Percentiles rank a stretch among this genome's conserved stretches.
phyloP scores from a whole-genome alignment of 805 yeast genomes.

The Candida coquimbonensis region DNA sequence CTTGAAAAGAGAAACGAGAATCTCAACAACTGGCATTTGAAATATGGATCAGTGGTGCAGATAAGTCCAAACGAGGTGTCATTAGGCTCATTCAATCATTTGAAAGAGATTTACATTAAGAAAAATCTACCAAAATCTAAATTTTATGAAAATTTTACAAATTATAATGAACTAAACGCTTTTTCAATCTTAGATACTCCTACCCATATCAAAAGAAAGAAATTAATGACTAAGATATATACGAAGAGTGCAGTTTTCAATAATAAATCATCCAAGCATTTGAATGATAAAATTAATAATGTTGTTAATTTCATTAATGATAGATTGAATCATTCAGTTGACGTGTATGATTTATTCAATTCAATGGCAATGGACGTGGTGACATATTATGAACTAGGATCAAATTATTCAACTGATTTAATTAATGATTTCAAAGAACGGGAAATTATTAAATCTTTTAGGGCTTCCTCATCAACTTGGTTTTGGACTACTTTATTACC shows the following conservation, averaged over 20 bases:
- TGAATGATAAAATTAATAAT: constrained; percentile 27
- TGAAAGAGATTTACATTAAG: constrained; percentile 50
- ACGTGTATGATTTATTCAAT: constrained; percentile 59
- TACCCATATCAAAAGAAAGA: constrained; percentile 39
- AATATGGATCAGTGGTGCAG: constrained; percentile 57
- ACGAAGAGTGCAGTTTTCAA: constrained; percentile 36
- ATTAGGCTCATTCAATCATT: constrained; percentile 41
- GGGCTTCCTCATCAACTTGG: constrained; percentile 49
- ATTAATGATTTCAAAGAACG: constrained; percentile 34
- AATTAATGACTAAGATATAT: constrained; percentile 34
- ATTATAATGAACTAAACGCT: constrained; percentile 52
- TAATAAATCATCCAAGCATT: constrained; percentile 25
- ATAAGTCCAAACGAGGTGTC: constrained; percentile 58
- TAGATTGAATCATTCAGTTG: constrained; percentile 28
- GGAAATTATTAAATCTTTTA: constrained; percentile 37
- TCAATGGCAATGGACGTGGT: constrained; percentile 68
- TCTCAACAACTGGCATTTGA: constrained; percentile 43
- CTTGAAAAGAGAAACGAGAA: constrained; percentile 41
- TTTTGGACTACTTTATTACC: constrained; percentile 64
- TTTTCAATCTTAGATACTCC: constrained; percentile 47
- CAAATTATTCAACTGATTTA: constrained; percentile 37
- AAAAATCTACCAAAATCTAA: constrained; percentile 46
- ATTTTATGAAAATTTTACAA: constrained; percentile 54
- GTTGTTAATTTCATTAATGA: constrained; percentile 16
- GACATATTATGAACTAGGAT: constrained; percentile 53